Percentiles rank a stretch among this genome's conserved stretches.
Evolutionary conservation across 2,329 filamentous ascomycete species (phyloP).

Genomic region (Fusarium lyarnte): DNA sequence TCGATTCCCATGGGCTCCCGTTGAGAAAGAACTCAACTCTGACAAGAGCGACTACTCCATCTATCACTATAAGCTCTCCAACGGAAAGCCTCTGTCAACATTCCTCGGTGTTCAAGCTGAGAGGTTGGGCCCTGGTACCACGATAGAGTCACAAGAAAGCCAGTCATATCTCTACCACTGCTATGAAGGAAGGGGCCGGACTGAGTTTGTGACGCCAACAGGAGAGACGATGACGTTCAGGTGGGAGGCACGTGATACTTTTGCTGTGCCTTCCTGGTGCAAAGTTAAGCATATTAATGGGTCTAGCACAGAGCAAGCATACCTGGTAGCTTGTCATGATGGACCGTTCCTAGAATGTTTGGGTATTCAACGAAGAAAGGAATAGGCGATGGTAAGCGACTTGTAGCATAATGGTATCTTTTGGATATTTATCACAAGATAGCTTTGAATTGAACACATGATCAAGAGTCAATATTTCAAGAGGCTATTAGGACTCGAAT

Average conservation of each 20-base stretch:
- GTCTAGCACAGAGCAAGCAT: slow-evolving; percentile 41
- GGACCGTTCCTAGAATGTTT: slow-evolving; percentile 46
- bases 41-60: slow-evolving; percentile 41
- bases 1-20: slow-evolving; percentile 56
- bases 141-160: slow-evolving; percentile 54
- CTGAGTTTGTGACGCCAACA: slow-evolving; percentile 48
- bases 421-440: neutral
- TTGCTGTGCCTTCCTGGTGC: slow-evolving; percentile 63
- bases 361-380: slow-evolving; percentile 10
- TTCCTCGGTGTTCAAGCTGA: slow-evolving; percentile 61
- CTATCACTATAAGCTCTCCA: slow-evolving; percentile 49
- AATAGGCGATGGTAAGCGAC: neutral
- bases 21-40: slow-evolving; percentile 52
- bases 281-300: slow-evolving; percentile 57
- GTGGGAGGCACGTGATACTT: slow-evolving; percentile 62
- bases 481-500: neutral
- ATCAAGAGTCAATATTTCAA: neutral
- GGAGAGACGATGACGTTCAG: slow-evolving; percentile 47
- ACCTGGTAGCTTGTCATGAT: slow-evolving; percentile 49
- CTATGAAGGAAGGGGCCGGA: slow-evolving; percentile 56
- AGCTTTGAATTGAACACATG: neutral
- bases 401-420: accelerated
- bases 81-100: slow-evolving; percentile 50
- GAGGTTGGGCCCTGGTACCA: slow-evolving; percentile 52
- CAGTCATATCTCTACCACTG: slow-evolving; percentile 64